Percentiles rank a stretch among this genome's conserved stretches.
These are phyloP conservation scores for Colletotrichum limetticola DNA, from an alignment of 2,329 filamentous ascomycete species.

Conservation along the genomic window DNA sequence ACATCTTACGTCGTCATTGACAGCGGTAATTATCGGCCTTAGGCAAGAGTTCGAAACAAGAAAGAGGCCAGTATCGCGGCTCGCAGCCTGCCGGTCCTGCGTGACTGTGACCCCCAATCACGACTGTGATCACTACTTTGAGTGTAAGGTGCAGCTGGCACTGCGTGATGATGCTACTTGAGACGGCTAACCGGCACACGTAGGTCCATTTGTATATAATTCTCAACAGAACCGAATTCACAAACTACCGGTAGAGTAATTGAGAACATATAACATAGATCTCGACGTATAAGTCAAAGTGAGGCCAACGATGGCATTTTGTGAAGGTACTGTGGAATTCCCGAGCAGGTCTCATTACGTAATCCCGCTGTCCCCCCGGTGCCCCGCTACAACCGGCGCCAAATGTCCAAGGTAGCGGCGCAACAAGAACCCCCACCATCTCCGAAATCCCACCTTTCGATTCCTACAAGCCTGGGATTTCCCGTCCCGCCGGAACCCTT, in stretches of 20 bases:
- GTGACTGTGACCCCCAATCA: too few species aligned
- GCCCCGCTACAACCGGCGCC: background rate
- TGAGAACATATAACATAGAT: background rate
- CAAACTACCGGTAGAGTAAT: background rate
- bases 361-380: background rate
- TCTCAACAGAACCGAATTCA: too few species aligned
- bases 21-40: conserved; percentile 1
- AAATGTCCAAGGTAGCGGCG: background rate
- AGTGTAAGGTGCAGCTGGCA: background rate
- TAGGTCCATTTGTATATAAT: too few species aligned
- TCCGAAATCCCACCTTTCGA: background rate
- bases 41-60: background rate
- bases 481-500: background rate
- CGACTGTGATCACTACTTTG: background rate
- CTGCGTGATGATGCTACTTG: background rate
- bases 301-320: background rate
- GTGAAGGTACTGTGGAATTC: background rate
- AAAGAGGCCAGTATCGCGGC: background rate
- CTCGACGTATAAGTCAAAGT: background rate
- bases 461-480: background rate
- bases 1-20: too few species aligned
- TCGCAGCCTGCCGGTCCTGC: too few species aligned
- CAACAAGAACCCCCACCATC: conserved; percentile 5
- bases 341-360: background rate
- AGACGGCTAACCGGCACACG: background rate